Base-by-base conservation (phyloP, 176 grass and related monocot genomes). In the Pontederia crassipes region DNA sequence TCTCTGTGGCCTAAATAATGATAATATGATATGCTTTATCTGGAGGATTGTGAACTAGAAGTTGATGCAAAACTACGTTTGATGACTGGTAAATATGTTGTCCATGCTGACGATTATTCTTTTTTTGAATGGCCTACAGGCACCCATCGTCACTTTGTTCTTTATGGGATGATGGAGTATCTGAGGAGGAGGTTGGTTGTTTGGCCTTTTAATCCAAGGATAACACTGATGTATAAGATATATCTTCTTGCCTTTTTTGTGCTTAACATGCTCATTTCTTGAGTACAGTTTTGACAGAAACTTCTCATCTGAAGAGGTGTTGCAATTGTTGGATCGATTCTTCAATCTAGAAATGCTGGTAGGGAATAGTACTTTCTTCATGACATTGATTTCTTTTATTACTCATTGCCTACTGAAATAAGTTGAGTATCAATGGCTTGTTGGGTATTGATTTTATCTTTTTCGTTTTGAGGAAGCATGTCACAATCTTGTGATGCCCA, bases 311-410 rank as follows among this genome's bases (percentile, higher is more conserved):
- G 84, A 85, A 13, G 93, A 98, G 74, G 79, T 98, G 26, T 60
- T 98, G 71, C 93, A 91, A 64, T 75, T 98, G 14, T 32, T 98
- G 66, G 88, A 86, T 56, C 84, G 77, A 24, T 92, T 98, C 79
- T 98, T 83, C 72, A 98, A 98, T 82, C 65, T 98, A 72, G 87
- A 98, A 74, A 83, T 88, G 84, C 73, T 98, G 93, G 93, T 97
- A 72, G 86, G 56, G 69, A 49, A 3, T 54, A 57, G 49, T 51
- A 53, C 57, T 51, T 51, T 24, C 20, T 32, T 4, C 7, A 51
- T 26, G 54, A 29, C 55, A 40, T 64, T 17, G 13, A 3, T 57
- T 4, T 66, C 35, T 35, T 27, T 10, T 56, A 51, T 60, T 64
- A 11, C 0, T 47, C 32, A 40, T 7, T 40, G 0, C 32, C 32